phyloP scores from a whole-genome alignment of 352 stramenopile genomes.

The Globisporangium nunn region DNA sequence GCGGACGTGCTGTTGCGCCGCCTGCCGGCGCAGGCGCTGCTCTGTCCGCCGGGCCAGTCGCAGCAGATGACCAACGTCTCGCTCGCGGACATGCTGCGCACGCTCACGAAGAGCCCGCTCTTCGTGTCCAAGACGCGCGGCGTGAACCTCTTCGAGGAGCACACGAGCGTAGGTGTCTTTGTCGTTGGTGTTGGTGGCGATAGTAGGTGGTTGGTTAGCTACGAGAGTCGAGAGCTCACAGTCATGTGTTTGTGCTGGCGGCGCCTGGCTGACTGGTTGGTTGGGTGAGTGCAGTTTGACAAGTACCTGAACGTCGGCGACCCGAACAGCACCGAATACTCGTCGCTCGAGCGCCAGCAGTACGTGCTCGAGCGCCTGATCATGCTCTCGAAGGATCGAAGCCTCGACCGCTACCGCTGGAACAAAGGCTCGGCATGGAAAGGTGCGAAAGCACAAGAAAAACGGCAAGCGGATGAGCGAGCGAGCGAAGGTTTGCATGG shows the following conservation, averaged over 20 bases:
- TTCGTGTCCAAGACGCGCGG: conserved; percentile 71
- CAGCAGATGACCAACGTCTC: conserved; percentile 82
- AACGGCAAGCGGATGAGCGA: too few relatives aligned
- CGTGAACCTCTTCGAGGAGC: conserved; percentile 78
- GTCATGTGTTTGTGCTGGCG: background rate
- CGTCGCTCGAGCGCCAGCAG: conserved; percentile 70
- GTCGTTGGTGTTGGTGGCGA: background rate
- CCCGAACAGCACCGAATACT: conserved; percentile 57
- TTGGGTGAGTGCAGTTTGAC: conserved; percentile 38
- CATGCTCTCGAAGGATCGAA: conserved; percentile 84
- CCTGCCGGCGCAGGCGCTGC: conserved; percentile 58
- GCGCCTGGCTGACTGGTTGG: too few relatives aligned
- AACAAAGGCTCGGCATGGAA: conserved; percentile 79
- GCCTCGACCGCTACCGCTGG: conserved; percentile 79
- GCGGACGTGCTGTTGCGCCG: conserved; percentile 68
- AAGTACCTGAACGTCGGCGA: conserved; percentile 86
- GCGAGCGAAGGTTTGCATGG: background rate
- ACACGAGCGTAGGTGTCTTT: conserved; percentile 47
- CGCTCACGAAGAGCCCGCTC: conserved; percentile 50
- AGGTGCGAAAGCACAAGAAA: conserved; percentile 10
- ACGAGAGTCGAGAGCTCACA: background rate
- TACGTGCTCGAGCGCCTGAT: conserved; percentile 81
- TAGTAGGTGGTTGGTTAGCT: background rate
- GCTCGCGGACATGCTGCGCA: conserved; percentile 66
- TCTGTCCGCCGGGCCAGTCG: conserved; percentile 64